Conservation (phyloP, 2,329 filamentous ascomycete genomes). For the Ascochyta viciae-villosae region DNA sequence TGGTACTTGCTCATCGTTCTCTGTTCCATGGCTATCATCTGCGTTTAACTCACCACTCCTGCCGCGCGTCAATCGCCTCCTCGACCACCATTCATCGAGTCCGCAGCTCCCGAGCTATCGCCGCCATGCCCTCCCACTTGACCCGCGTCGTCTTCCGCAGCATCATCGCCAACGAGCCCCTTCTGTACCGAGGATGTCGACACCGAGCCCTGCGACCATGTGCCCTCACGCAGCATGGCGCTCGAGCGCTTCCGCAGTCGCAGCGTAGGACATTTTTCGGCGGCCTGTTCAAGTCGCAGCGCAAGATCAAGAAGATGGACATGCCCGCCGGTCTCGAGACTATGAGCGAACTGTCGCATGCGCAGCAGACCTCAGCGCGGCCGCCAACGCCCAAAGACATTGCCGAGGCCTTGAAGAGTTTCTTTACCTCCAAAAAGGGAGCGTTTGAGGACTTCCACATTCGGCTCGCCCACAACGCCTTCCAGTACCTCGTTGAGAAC, state of each 20-base stretch:
- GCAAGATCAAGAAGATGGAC: constrained; percentile 65
- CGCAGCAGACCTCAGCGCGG: constrained; percentile 68
- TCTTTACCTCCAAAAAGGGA: constrained; percentile 35
- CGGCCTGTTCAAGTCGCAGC: constrained; percentile 69
- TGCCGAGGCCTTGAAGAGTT: constrained; percentile 58
- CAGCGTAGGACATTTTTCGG: constrained; percentile 68
- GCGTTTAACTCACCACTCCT: constrained; percentile 2
- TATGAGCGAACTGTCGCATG: constrained; percentile 72
- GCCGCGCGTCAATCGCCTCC: constrained; percentile 19
- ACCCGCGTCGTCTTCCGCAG: constrained; percentile 66
- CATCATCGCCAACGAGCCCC: constrained; percentile 60
- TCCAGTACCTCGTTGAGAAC: constrained; percentile 63
- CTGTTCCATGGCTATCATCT: constrained; percentile 22
- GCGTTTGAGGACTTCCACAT: constrained; percentile 53
- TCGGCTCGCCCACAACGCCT: constrained; percentile 64
- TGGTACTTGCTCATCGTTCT: constrained; percentile 10
- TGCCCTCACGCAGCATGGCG: constrained; percentile 29
- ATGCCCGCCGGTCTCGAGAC: constrained; percentile 74
- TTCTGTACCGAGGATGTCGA: constrained; percentile 55
- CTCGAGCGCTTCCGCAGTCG: constrained; percentile 23
- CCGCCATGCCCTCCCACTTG: constrained; percentile 65
- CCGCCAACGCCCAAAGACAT: constrained; percentile 70
- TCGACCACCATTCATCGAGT: constrained; percentile 9
- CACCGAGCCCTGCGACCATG: constrained; percentile 42
- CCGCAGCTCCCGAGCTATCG: constrained; percentile 13